phyloP scores from a whole-genome alignment of 768 basidiomycete species.

The Clitopilus hobsonii region DNA sequence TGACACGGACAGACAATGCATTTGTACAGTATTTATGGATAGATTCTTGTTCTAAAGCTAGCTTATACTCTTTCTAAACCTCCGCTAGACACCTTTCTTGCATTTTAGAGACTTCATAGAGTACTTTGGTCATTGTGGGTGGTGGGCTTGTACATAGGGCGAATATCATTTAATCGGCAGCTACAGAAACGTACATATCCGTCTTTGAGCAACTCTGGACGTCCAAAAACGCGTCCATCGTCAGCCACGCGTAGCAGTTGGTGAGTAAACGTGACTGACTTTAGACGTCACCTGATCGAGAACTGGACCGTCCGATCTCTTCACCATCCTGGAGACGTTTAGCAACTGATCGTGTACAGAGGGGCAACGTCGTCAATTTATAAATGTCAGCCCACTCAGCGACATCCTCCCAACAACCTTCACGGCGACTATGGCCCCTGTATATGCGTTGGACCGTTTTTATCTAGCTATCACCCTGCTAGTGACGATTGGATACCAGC shows the following conservation, averaged over 20 bases:
- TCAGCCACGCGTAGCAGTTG: no score
- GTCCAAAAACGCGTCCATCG: no score
- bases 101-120: no score
- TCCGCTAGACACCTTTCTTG: no score
- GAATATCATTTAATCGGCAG: no score
- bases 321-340: neutral
- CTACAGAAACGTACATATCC: no score
- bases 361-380: neutral
- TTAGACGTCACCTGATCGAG: neutral
- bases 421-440: slow-evolving; percentile 24
- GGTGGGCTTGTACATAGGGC: no score
- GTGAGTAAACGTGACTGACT: neutral
- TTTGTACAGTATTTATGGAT: neutral
- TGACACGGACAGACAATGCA: neutral
- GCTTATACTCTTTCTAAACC: no score
- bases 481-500: slow-evolving; percentile 54
- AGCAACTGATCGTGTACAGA: neutral
- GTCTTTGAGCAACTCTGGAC: no score
- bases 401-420: neutral
- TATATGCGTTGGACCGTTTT: slow-evolving; percentile 43
- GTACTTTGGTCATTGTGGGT: no score
- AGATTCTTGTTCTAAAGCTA: no score
- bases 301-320: neutral
- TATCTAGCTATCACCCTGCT: slow-evolving; percentile 47
- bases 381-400: neutral